Evolutionary conservation across 306 rosid genomes (phyloP).

Genomic region (Mimosa bimucronata): DNA sequence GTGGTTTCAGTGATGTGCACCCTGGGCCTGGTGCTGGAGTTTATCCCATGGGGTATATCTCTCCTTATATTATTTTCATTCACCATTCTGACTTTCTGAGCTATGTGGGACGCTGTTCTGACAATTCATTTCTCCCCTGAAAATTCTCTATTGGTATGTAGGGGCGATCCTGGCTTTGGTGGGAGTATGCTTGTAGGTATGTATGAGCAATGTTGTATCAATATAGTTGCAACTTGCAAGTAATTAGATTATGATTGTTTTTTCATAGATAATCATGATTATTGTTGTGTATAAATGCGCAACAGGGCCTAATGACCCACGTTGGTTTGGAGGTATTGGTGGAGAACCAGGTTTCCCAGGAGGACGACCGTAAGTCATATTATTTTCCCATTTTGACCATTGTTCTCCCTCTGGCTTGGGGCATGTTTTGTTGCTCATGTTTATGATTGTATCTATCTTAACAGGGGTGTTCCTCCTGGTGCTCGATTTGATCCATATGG

Average conservation of each 20-base stretch:
- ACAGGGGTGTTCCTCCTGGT: conserved; percentile 72
- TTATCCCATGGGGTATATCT: conserved; percentile 50
- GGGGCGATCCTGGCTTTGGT: conserved; percentile 46
- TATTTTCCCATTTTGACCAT: neutral
- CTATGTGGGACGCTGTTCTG: neutral
- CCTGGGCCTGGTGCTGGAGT: conserved; percentile 78
- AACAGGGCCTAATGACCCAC: conserved; percentile 67
- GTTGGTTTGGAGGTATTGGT: conserved; percentile 54
- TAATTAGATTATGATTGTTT: neutral
- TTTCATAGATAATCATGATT: neutral
- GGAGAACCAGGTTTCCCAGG: conserved; percentile 52
- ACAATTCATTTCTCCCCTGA: neutral
- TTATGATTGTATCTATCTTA: conserved; percentile 12
- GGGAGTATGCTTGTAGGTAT: conserved; percentile 70
- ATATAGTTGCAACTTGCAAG: neutral
- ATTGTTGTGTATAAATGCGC: conserved; percentile 4
- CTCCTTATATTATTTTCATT: neutral
- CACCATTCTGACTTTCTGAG: neutral
- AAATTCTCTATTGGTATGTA: conserved; percentile 27
- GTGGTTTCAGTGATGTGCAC: conserved; percentile 52
- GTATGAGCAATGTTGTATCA: conserved; percentile 1
- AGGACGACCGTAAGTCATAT: conserved; percentile 56
- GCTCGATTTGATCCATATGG: conserved; percentile 81
- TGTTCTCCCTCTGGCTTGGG: conserved; percentile 1
- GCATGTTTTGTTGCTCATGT: neutral